phyloP scores from a whole-genome alignment of 306 rosid genomes.

The Fagus sylvatica region DNA sequence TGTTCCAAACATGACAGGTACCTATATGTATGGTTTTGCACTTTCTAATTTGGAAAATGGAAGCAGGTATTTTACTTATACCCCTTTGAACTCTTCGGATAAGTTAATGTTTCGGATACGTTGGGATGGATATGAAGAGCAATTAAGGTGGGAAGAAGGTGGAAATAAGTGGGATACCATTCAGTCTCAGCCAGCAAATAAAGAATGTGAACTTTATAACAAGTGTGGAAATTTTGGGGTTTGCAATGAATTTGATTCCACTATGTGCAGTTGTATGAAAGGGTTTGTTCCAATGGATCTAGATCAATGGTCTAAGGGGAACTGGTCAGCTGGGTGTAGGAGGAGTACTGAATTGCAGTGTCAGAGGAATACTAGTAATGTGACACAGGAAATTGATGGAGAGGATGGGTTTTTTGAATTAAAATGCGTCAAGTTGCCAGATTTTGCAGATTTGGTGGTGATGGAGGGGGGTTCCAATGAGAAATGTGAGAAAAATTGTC shows the following conservation, averaged over 20 bases:
- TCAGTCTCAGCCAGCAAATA: constrained; percentile 41
- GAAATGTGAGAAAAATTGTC: constrained; percentile 46
- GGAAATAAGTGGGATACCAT: constrained; percentile 37
- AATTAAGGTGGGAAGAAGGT: constrained; percentile 41
- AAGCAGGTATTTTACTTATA: constrained; percentile 33
- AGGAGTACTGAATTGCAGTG: constrained; percentile 51
- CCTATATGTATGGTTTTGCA: constrained; percentile 43
- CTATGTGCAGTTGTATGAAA: constrained; percentile 50
- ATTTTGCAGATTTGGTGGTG: constrained; percentile 40
- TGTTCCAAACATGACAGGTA: constrained; percentile 41
- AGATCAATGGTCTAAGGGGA: constrained; percentile 40
- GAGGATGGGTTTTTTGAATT: constrained; percentile 54
- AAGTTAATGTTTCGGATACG: constrained; percentile 53
- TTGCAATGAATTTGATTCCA: constrained; percentile 33
- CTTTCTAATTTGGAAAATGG: constrained; percentile 25
- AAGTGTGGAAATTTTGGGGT: constrained; percentile 66
- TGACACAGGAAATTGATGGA: constrained; percentile 22
- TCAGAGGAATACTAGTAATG: constrained; percentile 28
- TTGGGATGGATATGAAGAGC: constrained; percentile 63
- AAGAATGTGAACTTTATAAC: constrained; percentile 61
- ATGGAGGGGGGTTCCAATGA: not conserved
- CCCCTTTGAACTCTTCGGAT: constrained; percentile 4
- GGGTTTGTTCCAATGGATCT: constrained; percentile 48
- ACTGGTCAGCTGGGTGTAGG: constrained; percentile 61
- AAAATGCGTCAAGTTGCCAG: constrained; percentile 59